Percentiles rank a stretch among this genome's conserved stretches.
phyloP scores from a whole-genome alignment of 2,329 filamentous ascomycete genomes.

The Aspergillus thermomutatus region DNA sequence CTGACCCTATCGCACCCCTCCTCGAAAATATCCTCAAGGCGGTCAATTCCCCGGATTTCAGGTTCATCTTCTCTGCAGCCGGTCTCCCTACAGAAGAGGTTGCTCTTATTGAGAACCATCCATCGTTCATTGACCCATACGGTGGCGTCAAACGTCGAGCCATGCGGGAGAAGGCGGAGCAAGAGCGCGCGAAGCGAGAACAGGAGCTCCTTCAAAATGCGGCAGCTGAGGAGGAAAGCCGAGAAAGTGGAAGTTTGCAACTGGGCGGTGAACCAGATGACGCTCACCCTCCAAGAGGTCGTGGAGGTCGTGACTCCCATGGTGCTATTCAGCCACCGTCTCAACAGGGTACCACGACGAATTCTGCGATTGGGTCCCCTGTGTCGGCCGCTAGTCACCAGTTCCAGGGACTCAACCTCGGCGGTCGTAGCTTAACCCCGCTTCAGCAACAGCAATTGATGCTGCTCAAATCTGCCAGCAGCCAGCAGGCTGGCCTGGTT shows the following conservation, averaged over 20 bases:
- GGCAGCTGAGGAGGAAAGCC: conserved; percentile 65
- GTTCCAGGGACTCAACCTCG: conserved; percentile 57
- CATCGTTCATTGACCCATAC: conserved; percentile 76
- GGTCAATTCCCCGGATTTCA: conserved; percentile 49
- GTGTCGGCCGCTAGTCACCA: conserved; percentile 40
- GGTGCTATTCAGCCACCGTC: conserved; percentile 73
- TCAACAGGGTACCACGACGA: conserved; percentile 56
- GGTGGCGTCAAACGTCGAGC: conserved; percentile 78
- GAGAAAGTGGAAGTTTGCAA: conserved; percentile 81
- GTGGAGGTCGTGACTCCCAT: conserved; percentile 57
- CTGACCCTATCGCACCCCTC: conserved; percentile 26
- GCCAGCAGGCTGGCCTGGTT: conserved; percentile 58
- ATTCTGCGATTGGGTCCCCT: conserved; percentile 41
- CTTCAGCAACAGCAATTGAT: conserved; percentile 74
- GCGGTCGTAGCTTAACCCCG: conserved; percentile 71
- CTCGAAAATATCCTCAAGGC: conserved; percentile 45
- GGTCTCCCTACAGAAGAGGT: conserved; percentile 47
- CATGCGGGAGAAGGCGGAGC: conserved; percentile 68
- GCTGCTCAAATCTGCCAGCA: conserved; percentile 57
- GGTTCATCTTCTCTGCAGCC: conserved; percentile 52
- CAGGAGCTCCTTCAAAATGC: conserved; percentile 51
- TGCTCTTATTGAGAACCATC: conserved; percentile 56
- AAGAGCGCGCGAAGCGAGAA: conserved; percentile 55
- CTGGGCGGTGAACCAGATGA: conserved; percentile 92
- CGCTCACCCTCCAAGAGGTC: conserved; percentile 49